Evolutionary conservation across 305 asterid genomes (phyloP).

Genomic region (Plantago coronopus): DNA sequence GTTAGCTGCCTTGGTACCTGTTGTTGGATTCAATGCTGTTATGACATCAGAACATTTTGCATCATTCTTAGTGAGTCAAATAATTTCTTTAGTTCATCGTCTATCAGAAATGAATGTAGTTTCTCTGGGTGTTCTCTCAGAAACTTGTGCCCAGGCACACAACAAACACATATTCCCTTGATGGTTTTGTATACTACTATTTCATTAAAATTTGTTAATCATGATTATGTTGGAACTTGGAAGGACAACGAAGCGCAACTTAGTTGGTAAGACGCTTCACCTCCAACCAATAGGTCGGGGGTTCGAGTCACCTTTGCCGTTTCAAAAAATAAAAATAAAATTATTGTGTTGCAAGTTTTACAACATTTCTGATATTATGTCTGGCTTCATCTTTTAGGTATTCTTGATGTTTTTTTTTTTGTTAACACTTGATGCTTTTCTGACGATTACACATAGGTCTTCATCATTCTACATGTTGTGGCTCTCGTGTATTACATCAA

Average conservation of each 20-base stretch:
- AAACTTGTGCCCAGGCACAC: not conserved
- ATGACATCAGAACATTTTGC: conserved; percentile 98
- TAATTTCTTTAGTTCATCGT: not conserved
- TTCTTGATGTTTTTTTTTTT: not conserved
- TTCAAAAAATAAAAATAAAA: too few relatives aligned
- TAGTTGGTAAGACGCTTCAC: too few relatives aligned
- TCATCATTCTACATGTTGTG: conserved; percentile 76
- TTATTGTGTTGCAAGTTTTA: too few relatives aligned
- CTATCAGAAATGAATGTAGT: not conserved
- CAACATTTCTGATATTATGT: conserved; percentile 6
- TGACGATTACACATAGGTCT: conserved; percentile 54
- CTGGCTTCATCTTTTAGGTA: not conserved
- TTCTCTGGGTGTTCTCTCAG: not conserved
- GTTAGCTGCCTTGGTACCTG: conserved; percentile 89
- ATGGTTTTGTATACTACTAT: too few relatives aligned
- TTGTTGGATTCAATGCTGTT: conserved; percentile 95
- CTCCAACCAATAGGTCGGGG: too few relatives aligned
- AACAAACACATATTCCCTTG: not conserved
- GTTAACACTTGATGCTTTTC: conserved; percentile 17
- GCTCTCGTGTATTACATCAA: conserved; percentile 82
- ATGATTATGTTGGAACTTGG: not conserved
- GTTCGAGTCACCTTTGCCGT: too few relatives aligned
- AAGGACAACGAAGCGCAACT: too few relatives aligned
- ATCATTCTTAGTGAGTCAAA: conserved; percentile 71
- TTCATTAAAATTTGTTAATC: too few relatives aligned